Evolutionary conservation across 139 green algal species (phyloP), one percentile per base, ranked within the genome.

Genomic region (Coccomyxa sp.): DNA sequence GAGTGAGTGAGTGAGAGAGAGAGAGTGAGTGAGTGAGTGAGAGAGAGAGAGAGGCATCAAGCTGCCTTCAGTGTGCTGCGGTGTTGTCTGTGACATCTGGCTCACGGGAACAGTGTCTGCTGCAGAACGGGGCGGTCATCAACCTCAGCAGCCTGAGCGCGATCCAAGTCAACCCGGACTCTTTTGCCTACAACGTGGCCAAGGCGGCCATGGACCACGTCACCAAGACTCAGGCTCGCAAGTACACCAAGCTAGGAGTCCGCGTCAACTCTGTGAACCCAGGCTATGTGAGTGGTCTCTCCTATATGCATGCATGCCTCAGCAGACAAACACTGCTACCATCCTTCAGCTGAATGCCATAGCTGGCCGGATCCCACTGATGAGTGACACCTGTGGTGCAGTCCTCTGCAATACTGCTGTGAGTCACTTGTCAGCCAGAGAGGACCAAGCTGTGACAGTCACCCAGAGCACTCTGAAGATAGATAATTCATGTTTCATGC

Each of bases 241-340:
- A 71, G 64, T 71, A 71, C 64, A 71, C 64, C 7, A 71, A 37
- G 64, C 64, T 38, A 10, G 64, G 64, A 22, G 29, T 71, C 24
- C 64, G 64, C 64, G n/a, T 71, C 64, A 71, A 71, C n/a, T 71
- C 64, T 29, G 64, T 71, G 24, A 71, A 71, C 64, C 64, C 64
- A 22, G 27, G 64, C 64, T 71, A 36, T 36, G 64, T 71, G 64
- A 7, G 29, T 37, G 7, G 2, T 22, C 64, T 36, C 24, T 71
- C 29, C 1, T 18, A 10, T 71, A 70, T n/a, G 16, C 31, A 22
- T 8, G 58, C 27, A 12, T n/a, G 24, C 7, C 1, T 71, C 12
- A 16, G 2, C 1, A 22, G n/a, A 29, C 64, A 34, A 16, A 16
- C 1, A 38, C 64, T 71, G 64, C 64, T 8, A 34, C 64, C 14